These are phyloP conservation scores for Linnemannia zychae DNA, from an alignment of 192 early-diverging fungal species.

Conservation along the genomic window DNA sequence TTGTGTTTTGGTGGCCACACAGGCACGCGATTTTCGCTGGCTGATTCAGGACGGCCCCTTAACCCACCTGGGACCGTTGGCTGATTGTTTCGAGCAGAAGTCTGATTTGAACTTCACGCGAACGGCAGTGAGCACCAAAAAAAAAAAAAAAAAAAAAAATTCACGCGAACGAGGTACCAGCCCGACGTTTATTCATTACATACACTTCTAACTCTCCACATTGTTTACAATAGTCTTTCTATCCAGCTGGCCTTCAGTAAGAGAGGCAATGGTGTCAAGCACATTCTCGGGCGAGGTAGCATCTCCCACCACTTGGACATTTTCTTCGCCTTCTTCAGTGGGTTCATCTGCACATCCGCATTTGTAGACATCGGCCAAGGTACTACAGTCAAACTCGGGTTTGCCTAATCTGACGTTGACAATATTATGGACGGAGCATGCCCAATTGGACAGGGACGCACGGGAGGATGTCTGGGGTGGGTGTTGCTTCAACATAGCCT, in stretches of 20 bases:
- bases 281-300: too few relatives aligned
- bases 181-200: too few relatives aligned
- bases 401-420: conserved; percentile 92
- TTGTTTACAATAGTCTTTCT: neutral
- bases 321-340: neutral
- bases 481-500: conserved; percentile 77
- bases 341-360: conserved; percentile 84
- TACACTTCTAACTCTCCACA: neutral
- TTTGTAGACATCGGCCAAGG: conserved; percentile 81
- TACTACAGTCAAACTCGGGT: conserved; percentile 84
- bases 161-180: too few relatives aligned
- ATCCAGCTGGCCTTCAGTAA: neutral
- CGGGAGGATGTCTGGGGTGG: conserved; percentile 86
- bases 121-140: too few relatives aligned
- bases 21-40: neutral
- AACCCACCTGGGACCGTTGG: neutral
- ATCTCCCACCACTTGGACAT: neutral
- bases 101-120: too few relatives aligned
- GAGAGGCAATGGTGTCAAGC: neutral
- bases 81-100: too few relatives aligned
- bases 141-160: too few relatives aligned
- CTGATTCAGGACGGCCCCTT: neutral
- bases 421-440: conserved; percentile 91
- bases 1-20: conserved; percentile 1
- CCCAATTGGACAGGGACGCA: conserved; percentile 83